These are phyloP conservation scores for Xylaria intraflava DNA, from an alignment of 495 filamentous ascomycete species.

Conservation along the genomic window DNA sequence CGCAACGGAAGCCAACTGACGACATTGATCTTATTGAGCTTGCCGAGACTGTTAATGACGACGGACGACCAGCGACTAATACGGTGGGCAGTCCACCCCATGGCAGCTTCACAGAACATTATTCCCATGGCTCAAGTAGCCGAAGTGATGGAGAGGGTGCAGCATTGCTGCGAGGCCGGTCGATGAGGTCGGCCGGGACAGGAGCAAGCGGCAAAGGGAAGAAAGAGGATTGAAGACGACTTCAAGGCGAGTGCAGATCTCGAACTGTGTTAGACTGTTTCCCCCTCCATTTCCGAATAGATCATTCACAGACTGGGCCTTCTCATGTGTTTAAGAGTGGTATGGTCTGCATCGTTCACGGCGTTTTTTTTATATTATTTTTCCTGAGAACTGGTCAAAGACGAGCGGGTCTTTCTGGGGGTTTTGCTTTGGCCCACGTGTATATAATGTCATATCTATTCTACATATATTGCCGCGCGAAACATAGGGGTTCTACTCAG, in stretches of 20 bases:
- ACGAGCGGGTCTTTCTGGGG: conserved; percentile 3
- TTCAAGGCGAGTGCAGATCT: conserved; percentile 5
- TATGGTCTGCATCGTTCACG: conserved; percentile 23
- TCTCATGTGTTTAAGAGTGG: conserved; percentile 7
- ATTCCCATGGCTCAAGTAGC: conserved; percentile 22
- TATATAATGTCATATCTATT: background rate
- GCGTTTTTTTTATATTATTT: conserved; percentile 15
- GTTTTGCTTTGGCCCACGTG: conserved; percentile 10
- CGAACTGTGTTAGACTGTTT: conserved; percentile 4
- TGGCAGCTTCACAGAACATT: conserved; percentile 10
- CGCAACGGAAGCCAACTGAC: conserved; percentile 27
- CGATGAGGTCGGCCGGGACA: background rate
- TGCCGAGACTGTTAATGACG: conserved; percentile 53
- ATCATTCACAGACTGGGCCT: conserved; percentile 3
- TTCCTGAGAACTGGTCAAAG: background rate
- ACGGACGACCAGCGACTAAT: conserved; percentile 28
- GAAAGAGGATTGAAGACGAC: conserved; percentile 29
- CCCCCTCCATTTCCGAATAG: conserved; percentile 11
- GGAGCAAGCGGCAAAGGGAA: conserved; percentile 19
- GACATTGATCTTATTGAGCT: conserved; percentile 79
- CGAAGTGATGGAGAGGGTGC: conserved; percentile 25
- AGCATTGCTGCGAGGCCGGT: conserved; percentile 20
- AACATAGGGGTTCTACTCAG: background rate
- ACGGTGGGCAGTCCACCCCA: background rate
- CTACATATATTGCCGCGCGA: background rate